These are phyloP conservation scores for Parasitella parasitica DNA, from an alignment of 371 early-diverging fungal genomes.

Conservation along the genomic window DNA sequence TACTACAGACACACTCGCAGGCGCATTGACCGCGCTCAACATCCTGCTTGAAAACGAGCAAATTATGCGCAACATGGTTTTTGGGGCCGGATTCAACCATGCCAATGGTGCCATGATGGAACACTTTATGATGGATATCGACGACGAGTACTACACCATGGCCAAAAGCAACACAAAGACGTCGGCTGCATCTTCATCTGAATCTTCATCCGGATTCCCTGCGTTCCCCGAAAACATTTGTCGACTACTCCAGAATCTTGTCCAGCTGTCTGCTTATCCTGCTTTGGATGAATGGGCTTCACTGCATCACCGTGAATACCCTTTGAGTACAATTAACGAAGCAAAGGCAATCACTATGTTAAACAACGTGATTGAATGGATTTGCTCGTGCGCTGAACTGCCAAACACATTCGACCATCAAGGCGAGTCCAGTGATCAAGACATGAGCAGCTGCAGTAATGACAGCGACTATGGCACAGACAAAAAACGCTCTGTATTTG, in stretches of 20 bases:
- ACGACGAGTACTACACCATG: neutral
- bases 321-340: slow-evolving; percentile 24
- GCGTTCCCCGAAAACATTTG: slow-evolving; percentile 25
- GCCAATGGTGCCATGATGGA: slow-evolving; percentile 4
- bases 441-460: neutral
- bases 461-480: neutral
- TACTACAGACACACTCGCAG: slow-evolving; percentile 24
- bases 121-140: slow-evolving; percentile 7
- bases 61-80: slow-evolving; percentile 24
- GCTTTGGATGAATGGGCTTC: slow-evolving; percentile 32
- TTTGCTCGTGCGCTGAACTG: slow-evolving; percentile 2
- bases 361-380: slow-evolving; percentile 27
- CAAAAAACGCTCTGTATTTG: neutral
- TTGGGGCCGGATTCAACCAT: neutral
- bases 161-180: neutral
- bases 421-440: neutral
- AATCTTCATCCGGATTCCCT: no score
- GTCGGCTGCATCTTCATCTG: neutral
- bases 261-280: slow-evolving; percentile 30
- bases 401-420: neutral
- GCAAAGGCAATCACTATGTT: slow-evolving; percentile 22
- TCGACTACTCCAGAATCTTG: slow-evolving; percentile 22
- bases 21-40: slow-evolving; percentile 39
- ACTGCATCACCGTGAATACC: slow-evolving; percentile 3
- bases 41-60: slow-evolving; percentile 42